phyloP scores from a whole-genome alignment of 768 basidiomycete genomes.

The Lactarius pseudohatsudake region DNA sequence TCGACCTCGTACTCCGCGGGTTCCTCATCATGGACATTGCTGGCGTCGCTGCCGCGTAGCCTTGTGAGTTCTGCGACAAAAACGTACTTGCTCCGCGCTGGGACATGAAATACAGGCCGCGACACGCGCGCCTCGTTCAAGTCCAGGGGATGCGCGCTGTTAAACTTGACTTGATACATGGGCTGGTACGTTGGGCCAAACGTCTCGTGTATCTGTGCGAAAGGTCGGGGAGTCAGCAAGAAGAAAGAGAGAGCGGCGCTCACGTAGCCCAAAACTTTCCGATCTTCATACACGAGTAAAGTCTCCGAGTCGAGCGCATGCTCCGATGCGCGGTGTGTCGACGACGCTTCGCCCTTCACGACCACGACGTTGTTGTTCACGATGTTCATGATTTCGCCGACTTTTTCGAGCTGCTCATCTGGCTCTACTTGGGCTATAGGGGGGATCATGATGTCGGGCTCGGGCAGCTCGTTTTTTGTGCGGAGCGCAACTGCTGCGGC shows the following conservation, averaged over 20 bases:
- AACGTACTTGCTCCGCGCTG: constrained; percentile 77
- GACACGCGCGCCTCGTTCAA: constrained; percentile 51
- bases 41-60: constrained; percentile 88
- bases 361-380: constrained; percentile 71
- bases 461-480: constrained; percentile 70
- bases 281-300: constrained; percentile 84
- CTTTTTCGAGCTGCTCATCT: constrained; percentile 67
- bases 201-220: constrained; percentile 80
- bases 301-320: constrained; percentile 85
- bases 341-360: constrained; percentile 57
- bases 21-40: constrained; percentile 94
- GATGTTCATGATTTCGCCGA: constrained; percentile 77
- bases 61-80: constrained; percentile 70
- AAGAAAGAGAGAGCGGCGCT: constrained; percentile 35
- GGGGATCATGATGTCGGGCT: constrained; percentile 60
- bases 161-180: constrained; percentile 86
- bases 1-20: constrained; percentile 87
- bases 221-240: constrained; percentile 25
- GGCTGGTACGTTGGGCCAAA: constrained; percentile 93
- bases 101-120: constrained; percentile 79
- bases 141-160: constrained; percentile 60
- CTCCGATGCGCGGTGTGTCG: constrained; percentile 49
- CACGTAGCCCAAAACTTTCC: constrained; percentile 89
- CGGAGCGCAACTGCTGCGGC: constrained; percentile 44
- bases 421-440: constrained; percentile 59